These are phyloP conservation scores for Thuja plicata DNA, from an alignment of 83 land plant genomes.

Conservation along the genomic window DNA sequence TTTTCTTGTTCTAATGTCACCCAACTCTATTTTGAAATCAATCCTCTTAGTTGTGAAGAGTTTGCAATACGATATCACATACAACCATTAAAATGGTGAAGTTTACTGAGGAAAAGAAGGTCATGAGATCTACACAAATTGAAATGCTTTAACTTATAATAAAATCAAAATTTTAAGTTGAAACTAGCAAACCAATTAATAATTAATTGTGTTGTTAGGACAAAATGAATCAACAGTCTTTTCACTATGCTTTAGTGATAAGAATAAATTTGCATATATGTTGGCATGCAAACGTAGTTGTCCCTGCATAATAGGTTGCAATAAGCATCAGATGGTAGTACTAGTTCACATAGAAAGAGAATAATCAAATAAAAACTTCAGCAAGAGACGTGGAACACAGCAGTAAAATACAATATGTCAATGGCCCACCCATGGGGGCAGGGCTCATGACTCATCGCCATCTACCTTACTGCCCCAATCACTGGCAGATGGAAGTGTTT, in stretches of 20 bases:
- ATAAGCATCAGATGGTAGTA: neutral
- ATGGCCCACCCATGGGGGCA: neutral
- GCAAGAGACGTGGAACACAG: neutral
- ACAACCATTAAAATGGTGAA: neutral
- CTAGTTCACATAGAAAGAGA: neutral
- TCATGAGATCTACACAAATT: neutral
- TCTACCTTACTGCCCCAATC: slow-evolving; percentile 2
- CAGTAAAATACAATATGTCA: neutral
- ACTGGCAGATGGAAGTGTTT: neutral
- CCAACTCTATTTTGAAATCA: neutral
- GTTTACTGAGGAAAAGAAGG: neutral
- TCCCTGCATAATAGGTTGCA: neutral
- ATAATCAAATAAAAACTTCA: neutral
- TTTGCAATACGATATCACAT: neutral
- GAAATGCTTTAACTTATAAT: neutral
- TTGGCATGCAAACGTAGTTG: neutral
- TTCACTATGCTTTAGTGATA: neutral
- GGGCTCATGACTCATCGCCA: neutral
- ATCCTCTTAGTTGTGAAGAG: neutral
- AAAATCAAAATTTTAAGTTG: neutral
- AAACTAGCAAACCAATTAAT: neutral
- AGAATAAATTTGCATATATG: neutral
- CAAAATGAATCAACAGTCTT: neutral
- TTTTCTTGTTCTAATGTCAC: neutral
- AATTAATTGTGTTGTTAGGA: neutral